These are phyloP conservation scores for Pisolithus albus DNA, from an alignment of 768 basidiomycete genomes.

Conservation along the genomic window DNA sequence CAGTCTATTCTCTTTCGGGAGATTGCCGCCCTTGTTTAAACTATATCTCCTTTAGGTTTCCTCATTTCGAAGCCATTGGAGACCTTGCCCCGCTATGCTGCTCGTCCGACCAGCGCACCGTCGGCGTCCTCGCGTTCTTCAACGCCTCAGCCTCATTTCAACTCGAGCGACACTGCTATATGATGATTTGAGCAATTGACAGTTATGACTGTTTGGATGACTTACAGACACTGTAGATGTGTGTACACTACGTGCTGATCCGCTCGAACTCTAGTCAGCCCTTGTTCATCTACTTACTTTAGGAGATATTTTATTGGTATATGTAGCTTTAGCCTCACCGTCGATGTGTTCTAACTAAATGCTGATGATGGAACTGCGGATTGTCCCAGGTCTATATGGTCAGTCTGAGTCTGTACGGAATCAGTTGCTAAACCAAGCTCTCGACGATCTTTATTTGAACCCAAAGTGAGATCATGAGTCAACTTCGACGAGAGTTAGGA, in stretches of 20 bases:
- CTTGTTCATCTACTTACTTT: slow-evolving; percentile 3
- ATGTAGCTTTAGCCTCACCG: slow-evolving; percentile 21
- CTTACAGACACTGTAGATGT: slow-evolving; percentile 9
- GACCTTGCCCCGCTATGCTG: slow-evolving; percentile 51
- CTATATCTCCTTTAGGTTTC: slow-evolving; percentile 33
- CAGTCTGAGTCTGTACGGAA: background rate
- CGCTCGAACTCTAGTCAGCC: background rate
- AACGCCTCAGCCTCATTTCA: slow-evolving; percentile 17
- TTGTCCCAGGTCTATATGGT: background rate
- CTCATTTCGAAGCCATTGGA: slow-evolving; percentile 58
- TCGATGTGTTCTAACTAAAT: background rate
- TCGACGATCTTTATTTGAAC: background rate
- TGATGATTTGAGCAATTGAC: slow-evolving; percentile 15
- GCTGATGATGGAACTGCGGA: too few species aligned
- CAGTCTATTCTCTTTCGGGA: slow-evolving; percentile 6
- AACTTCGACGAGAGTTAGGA: background rate
- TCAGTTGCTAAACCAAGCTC: background rate
- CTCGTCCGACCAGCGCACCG: slow-evolving; percentile 28
- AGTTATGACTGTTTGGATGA: slow-evolving; percentile 15
- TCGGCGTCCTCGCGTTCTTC: slow-evolving; percentile 17
- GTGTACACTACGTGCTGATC: slow-evolving; percentile 8
- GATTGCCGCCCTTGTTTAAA: background rate
- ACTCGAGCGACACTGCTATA: slow-evolving; percentile 23
- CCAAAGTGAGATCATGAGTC: background rate
- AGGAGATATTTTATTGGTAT: slow-evolving; percentile 14